Evolutionary conservation across 108 stramenopile species (phyloP), one percentile per base, ranked within the genome.

Genomic region (Asterionellopsis glacialis): DNA sequence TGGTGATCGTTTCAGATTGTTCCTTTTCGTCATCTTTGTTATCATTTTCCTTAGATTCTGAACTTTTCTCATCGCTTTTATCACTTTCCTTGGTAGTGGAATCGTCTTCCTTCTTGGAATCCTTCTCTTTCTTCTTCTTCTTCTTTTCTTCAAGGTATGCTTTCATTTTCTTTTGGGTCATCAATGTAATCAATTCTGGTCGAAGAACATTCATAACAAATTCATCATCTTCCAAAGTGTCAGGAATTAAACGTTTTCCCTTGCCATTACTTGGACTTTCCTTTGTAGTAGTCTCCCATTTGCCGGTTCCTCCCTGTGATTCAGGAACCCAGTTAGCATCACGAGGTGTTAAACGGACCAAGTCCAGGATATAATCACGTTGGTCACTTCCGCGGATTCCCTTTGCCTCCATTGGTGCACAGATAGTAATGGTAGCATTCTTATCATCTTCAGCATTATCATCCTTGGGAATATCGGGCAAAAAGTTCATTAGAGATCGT

Each of bases 241-340:
- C 38, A 21, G 81, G 75, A 24, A 82, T 74, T n/a, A 13, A 11
- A n/a, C 27, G 22, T 16, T 22, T 18, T 26, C 26, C 19, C 22
- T 53, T 61, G 25, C 54, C 33, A 14, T 44, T n/a, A 0, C 9
- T 22, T 41, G 51, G 51, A 27, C 42, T 42, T 59, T 63, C 12
- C 25, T 65, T 21, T 56, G 48, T 18, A 57, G 1, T 41, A 10
- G 28, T 45, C 42, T 92, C 91, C 81, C 81, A 89, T 23, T 67
- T 73, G 16, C 87, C 87, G 42, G 87, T 90, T 10, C 89, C 93
- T 2, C 93, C 93, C 44, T 79, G 61, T 14, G 63, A 19, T 43
- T 83, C 57, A 23, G 73, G 61, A 15, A 97, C 83, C 89, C 91
- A 98, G 69, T 98, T 97, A 0, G 96, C 94, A 73, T 99, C 98